Evolutionary conservation across 257 asterid genomes (phyloP).

Genomic region (Salvia miltiorrhiza): DNA sequence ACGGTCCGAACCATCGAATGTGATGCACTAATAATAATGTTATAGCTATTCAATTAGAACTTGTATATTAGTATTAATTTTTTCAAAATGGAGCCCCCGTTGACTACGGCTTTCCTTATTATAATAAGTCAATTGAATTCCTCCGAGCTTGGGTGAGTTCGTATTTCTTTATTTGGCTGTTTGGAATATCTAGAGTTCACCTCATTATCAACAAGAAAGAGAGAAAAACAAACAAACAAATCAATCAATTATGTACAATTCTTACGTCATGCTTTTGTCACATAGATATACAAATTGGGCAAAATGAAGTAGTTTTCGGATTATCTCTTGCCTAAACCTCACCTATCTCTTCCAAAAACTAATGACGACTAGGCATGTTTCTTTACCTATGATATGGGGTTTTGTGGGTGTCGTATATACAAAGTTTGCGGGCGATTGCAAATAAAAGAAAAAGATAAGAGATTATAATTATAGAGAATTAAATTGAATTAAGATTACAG

Average conservation of each 20-base stretch:
- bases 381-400: no score
- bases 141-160: no score
- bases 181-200: not conserved
- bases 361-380: no score
- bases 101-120: not conserved
- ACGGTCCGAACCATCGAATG: conserved; percentile 35
- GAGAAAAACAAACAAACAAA: not conserved
- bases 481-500: no score
- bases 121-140: not conserved
- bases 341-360: no score
- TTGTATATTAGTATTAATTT: not conserved
- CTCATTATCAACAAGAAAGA: not conserved
- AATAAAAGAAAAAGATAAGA: no score
- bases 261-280: not conserved
- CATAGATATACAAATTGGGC: not conserved
- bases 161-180: not conserved
- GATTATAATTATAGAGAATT: no score
- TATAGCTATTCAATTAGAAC: not conserved
- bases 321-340: no score
- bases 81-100: not conserved
- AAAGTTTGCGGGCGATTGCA: no score
- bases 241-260: not conserved
- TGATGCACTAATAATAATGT: conserved; percentile 28
- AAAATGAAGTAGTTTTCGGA: no score
- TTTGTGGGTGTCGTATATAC: no score